phyloP scores from a whole-genome alignment of 2,329 filamentous ascomycete species.

The Cordyceps pruinosa region DNA sequence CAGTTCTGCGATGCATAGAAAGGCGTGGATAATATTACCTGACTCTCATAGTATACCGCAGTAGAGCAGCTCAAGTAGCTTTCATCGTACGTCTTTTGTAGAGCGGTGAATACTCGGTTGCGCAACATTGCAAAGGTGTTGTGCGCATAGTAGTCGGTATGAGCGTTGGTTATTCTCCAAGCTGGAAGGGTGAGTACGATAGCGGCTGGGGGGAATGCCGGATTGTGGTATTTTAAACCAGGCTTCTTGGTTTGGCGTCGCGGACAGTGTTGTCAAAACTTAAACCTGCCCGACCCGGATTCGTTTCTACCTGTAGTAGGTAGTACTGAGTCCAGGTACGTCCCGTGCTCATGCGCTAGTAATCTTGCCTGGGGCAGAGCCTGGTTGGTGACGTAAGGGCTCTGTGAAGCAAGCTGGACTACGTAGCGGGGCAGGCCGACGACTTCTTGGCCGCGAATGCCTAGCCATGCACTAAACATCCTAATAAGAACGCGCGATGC shows the following conservation, averaged over 20 bases:
- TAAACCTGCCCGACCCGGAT: constrained; percentile 12
- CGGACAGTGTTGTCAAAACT: constrained; percentile 9
- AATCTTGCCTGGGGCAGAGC: background rate
- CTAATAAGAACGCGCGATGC: background rate
- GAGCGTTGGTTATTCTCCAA: constrained; percentile 6
- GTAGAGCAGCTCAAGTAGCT: constrained; percentile 92
- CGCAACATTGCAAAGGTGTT: constrained; percentile 41
- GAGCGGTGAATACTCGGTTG: constrained; percentile 55
- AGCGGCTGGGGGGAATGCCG: background rate
- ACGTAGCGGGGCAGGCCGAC: background rate
- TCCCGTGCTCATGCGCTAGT: constrained; percentile 13
- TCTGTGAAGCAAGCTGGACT: constrained; percentile 2
- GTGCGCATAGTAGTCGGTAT: constrained; percentile 22
- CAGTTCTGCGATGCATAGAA: background rate
- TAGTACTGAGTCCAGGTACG: constrained; percentile 11
- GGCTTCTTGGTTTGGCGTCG: background rate
- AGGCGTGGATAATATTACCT: constrained; percentile 48
- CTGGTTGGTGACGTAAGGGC: constrained; percentile 13
- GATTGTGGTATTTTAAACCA: background rate
- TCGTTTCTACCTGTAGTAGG: too few species aligned
- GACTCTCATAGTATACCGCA: constrained; percentile 89
- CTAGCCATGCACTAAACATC: background rate
- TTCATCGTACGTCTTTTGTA: constrained; percentile 98
- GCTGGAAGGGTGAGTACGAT: background rate
- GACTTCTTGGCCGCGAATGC: background rate